Evolutionary conservation across 2,329 filamentous ascomycete species (phyloP), one percentile per base, ranked within the genome.

Genomic region (Aciculosporium take): DNA sequence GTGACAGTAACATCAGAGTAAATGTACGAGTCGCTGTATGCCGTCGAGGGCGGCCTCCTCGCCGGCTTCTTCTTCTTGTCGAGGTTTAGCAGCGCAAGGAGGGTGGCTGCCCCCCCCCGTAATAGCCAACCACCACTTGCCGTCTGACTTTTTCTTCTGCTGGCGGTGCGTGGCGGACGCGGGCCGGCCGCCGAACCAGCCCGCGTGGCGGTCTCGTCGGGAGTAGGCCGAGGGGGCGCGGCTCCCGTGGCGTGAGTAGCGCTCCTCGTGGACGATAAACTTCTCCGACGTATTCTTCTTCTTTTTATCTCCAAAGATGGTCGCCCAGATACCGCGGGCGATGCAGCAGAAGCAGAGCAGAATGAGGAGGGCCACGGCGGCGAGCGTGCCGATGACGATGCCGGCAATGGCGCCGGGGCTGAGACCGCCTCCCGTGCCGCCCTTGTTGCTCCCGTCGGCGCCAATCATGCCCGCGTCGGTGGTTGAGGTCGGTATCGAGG

Each of bases 341-440:
- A 79, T 77, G 65, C 81, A 84, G 69, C 77, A 87, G 64, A 84
- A 78, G 67, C 81, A 86, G 53, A 87, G 62, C 7, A 84, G 69
- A 4, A 80, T 64, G 18, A 88, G 71, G 2, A 88, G 65, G 31
- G 71, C 60, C 28, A 86, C 67, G 46, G 80, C 83, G 12, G 72
- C 71, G 37, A 88, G 67, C 9, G 76, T 72, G 47, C 83, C 83
- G 42, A 88, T 79, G 49, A 88, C 83, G 52, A 88, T 88, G 45
- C 83, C 83, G 13, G 84, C 83, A 51, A 88, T 88, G 45, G 81
- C 83, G 40, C 82, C 83, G 33, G 69, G 72, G 51, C 78, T 83
- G 41, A 88, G 69, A 33, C 62, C 58, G 42, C 62, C 62, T 23
- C 62, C 60, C 29, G 48, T 52, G 31, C 60, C 63, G 35, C 59